Percentiles rank a stretch among this genome's conserved stretches.
These are phyloP conservation scores for Narthecium ossifragum DNA, from an alignment of 106 monocot genomes.

Conservation along the genomic window DNA sequence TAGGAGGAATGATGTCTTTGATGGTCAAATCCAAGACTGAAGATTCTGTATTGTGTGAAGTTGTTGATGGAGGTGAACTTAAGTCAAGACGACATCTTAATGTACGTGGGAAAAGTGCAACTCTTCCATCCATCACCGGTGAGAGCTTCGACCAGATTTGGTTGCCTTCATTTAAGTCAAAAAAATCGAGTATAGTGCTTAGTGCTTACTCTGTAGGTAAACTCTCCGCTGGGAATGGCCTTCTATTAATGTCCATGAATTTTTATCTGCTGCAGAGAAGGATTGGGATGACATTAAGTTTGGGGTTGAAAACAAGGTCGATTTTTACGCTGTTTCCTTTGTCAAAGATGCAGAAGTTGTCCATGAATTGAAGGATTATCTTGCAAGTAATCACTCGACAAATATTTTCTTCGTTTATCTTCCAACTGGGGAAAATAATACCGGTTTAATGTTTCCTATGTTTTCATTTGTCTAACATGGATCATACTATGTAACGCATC, in stretches of 20 bases:
- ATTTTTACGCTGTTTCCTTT: constrained; percentile 97
- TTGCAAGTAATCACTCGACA: constrained; percentile 42
- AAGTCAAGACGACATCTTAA: constrained; percentile 95
- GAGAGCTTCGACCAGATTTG: too few relatives aligned
- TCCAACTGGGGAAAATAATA: not conserved
- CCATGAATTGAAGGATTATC: constrained; percentile 91
- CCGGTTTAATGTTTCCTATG: not conserved
- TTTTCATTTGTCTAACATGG: not conserved
- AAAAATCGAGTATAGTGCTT: too few relatives aligned
- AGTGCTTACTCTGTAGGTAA: too few relatives aligned
- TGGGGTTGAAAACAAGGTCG: constrained; percentile 95
- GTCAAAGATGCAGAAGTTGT: constrained; percentile 99
- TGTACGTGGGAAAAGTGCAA: constrained; percentile 98
- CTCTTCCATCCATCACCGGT: constrained; percentile 96
- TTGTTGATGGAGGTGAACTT: constrained; percentile 96
- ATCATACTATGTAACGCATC: not conserved
- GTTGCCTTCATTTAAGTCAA: too few relatives aligned
- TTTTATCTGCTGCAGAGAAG: constrained; percentile 59
- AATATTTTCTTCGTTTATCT: not conserved
- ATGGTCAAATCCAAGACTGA: constrained; percentile 80
- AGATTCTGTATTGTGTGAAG: constrained; percentile 95
- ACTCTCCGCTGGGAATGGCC: too few relatives aligned
- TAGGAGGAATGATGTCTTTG: constrained; percentile 99
- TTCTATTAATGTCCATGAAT: too few relatives aligned
- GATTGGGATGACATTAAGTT: constrained; percentile 99